Evolutionary conservation across 257 asterid species (phyloP).

Genomic region (Perilla frutescens): DNA sequence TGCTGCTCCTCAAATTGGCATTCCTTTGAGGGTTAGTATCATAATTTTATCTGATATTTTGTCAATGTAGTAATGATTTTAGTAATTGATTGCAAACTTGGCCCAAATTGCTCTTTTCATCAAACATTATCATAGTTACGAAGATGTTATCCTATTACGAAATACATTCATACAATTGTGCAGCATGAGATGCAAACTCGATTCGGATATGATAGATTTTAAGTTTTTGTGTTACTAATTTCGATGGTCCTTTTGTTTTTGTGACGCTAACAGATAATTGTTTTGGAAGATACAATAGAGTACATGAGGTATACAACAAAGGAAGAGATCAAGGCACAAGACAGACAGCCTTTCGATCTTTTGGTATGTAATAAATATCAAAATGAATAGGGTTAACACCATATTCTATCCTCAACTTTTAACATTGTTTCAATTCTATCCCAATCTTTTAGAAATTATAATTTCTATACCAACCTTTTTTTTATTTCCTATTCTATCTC

Average conservation of each 20-base stretch:
- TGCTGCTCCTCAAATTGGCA: constrained; percentile 98
- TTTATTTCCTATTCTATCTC: no score
- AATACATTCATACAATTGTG: no score
- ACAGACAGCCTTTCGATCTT: constrained; percentile 79
- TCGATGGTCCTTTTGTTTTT: no score
- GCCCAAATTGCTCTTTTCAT: background rate
- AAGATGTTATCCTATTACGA: no score
- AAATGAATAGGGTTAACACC: no score
- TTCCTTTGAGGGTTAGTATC: constrained; percentile 72
- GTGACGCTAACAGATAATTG: constrained; percentile 69
- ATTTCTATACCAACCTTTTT: no score
- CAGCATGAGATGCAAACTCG: no score
- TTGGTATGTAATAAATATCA: constrained; percentile 57
- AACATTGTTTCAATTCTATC: no score
- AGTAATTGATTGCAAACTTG: background rate
- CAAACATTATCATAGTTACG: background rate
- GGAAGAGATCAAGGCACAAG: constrained; percentile 67
- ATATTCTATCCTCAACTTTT: no score
- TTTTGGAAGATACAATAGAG: constrained; percentile 82
- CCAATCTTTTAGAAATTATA: no score
- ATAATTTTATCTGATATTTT: background rate
- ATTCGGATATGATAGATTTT: no score
- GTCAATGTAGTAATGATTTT: background rate
- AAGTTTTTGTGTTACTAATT: background rate
- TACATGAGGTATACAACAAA: constrained; percentile 70